Percentiles rank a stretch among this genome's conserved stretches.
These are phyloP conservation scores for Lecanicillium sp. DNA, from an alignment of 2,329 filamentous ascomycete genomes.

Conservation along the genomic window DNA sequence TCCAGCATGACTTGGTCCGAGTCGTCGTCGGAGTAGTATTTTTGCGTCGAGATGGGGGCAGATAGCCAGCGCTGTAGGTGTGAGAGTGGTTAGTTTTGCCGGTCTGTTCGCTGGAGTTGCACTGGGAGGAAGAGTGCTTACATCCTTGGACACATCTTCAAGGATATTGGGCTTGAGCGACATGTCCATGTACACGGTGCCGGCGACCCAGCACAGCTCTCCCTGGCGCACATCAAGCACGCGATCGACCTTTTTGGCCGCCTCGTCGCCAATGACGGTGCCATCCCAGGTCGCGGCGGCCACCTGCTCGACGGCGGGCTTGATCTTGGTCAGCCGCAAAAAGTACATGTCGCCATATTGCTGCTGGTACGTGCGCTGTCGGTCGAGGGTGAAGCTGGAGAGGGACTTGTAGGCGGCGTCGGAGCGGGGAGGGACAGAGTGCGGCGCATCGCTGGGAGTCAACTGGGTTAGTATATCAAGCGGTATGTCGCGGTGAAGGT, in stretches of 20 bases:
- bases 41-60: slow-evolving; percentile 67
- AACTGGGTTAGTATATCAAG: too few species aligned
- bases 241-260: slow-evolving; percentile 68
- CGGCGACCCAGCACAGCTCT: slow-evolving; percentile 88
- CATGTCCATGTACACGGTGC: slow-evolving; percentile 97
- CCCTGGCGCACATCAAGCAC: slow-evolving; percentile 95
- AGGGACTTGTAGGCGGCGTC: slow-evolving; percentile 64
- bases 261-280: slow-evolving; percentile 70
- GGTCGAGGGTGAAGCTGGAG: slow-evolving; percentile 65
- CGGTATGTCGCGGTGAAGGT: too few species aligned
- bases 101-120: too few species aligned
- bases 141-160: slow-evolving; percentile 89
- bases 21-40: slow-evolving; percentile 60
- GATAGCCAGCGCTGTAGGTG: slow-evolving; percentile 71
- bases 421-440: slow-evolving; percentile 41
- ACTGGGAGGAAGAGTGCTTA: slow-evolving; percentile 31
- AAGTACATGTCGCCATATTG: slow-evolving; percentile 99
- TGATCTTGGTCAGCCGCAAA: slow-evolving; percentile 77
- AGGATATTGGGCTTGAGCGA: slow-evolving; percentile 90
- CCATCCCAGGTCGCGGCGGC: slow-evolving; percentile 71
- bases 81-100: too few species aligned
- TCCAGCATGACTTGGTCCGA: slow-evolving; percentile 76
- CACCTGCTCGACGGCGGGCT: slow-evolving; percentile 69
- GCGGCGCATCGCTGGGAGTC: slow-evolving; percentile 25
- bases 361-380: slow-evolving; percentile 72